A percentile compares a stretch with the other conserved stretches of the same genome.
These are phyloP conservation scores for Heracleum sosnowskyi DNA, from an alignment of 129 eudicot species.

Conservation along the genomic window DNA sequence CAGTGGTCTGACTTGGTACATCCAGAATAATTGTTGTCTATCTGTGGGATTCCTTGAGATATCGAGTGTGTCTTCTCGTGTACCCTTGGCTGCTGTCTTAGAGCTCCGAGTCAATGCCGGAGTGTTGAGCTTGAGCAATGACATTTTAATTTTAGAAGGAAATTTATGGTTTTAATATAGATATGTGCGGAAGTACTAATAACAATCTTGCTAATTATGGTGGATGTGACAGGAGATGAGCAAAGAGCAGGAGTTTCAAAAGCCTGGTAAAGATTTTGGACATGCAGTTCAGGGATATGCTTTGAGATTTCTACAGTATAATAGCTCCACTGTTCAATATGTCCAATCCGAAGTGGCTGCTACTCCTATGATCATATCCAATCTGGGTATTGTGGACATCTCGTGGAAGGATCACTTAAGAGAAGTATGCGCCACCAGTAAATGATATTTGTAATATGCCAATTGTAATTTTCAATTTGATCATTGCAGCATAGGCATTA, in stretches of 20 bases:
- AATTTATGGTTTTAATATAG: background rate
- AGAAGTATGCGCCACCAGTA: slow-evolving; percentile 45
- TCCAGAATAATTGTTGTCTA: background rate
- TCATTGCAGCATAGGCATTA: slow-evolving; percentile 11
- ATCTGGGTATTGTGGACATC: slow-evolving; percentile 38
- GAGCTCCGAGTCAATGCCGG: background rate
- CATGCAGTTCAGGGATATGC: slow-evolving; percentile 66
- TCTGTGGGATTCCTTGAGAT: background rate
- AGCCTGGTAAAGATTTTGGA: slow-evolving; percentile 23
- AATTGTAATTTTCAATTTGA: slow-evolving; percentile 5
- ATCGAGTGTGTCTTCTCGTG: background rate
- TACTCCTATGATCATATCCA: slow-evolving; percentile 41
- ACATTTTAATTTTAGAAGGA: background rate
- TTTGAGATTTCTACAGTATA: slow-evolving; percentile 56
- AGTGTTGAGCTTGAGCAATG: background rate
- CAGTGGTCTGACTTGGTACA: background rate
- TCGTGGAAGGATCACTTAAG: slow-evolving; percentile 71
- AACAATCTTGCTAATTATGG: background rate
- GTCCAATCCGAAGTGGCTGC: slow-evolving; percentile 41
- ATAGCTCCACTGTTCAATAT: slow-evolving; percentile 23
- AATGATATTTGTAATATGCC: slow-evolving; percentile 13
- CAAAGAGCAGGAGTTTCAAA: slow-evolving; percentile 33
- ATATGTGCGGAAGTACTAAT: background rate
- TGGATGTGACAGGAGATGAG: slow-evolving; percentile 40
- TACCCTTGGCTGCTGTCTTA: background rate